These are phyloP conservation scores for Arbutus unedo DNA, from an alignment of 148 eudicot species.

Conservation along the genomic window DNA sequence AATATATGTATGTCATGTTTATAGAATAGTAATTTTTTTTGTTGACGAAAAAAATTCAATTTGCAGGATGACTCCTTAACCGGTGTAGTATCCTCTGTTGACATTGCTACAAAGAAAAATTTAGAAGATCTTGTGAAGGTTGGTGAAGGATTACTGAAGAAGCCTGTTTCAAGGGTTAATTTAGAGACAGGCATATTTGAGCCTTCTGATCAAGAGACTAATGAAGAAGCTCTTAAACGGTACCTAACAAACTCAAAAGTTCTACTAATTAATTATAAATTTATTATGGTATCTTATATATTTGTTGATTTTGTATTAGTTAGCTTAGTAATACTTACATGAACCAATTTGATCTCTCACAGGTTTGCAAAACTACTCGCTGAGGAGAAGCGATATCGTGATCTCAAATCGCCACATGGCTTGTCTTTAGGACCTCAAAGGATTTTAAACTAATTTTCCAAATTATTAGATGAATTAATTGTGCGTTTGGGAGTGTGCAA, in stretches of 20 bases:
- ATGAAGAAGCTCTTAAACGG: slow-evolving; percentile 16
- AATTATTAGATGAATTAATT: background rate
- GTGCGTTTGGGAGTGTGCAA: background rate
- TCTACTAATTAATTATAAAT: too few species aligned
- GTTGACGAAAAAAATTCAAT: background rate
- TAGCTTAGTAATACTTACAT: background rate
- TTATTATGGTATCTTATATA: background rate
- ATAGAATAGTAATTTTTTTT: background rate
- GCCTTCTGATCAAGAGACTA: slow-evolving; percentile 9
- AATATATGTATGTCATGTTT: background rate
- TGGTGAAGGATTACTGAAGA: slow-evolving; percentile 15
- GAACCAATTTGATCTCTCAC: too few species aligned
- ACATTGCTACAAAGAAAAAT: slow-evolving; percentile 16
- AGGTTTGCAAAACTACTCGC: slow-evolving; percentile 13
- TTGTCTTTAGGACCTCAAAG: background rate
- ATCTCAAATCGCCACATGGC: background rate
- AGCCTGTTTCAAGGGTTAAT: slow-evolving; percentile 14
- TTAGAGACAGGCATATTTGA: background rate
- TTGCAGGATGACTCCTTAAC: slow-evolving; percentile 13
- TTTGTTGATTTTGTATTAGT: background rate
- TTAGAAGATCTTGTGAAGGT: slow-evolving; percentile 17
- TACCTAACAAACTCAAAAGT: background rate
- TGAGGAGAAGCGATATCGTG: background rate
- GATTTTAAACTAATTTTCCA: background rate
- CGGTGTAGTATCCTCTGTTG: slow-evolving; percentile 10